Evolutionary conservation across 768 basidiomycete genomes (phyloP).

Genomic region (Hygrocybe coccinea): DNA sequence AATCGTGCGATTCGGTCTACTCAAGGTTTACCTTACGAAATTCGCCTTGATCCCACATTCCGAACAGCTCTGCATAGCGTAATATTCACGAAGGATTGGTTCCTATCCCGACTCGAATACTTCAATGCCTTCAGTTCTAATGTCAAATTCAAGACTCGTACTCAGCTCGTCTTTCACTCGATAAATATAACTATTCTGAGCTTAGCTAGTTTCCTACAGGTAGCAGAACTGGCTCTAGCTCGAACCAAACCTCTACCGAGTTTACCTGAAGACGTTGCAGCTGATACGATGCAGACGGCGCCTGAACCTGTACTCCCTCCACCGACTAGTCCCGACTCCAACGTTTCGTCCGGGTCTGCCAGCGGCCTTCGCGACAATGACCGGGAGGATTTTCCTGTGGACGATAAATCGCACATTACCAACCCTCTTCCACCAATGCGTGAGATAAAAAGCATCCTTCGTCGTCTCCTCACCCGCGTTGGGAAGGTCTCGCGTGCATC

Average conservation of each 20-base stretch:
- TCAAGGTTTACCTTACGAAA: background rate
- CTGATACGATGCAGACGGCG: background rate
- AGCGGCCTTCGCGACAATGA: background rate
- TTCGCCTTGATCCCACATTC: background rate
- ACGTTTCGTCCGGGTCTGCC: background rate
- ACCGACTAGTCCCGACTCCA: background rate
- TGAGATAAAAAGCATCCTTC: background rate
- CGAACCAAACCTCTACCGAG: background rate
- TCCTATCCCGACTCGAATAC: slow-evolving; percentile 10
- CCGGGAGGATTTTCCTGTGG: background rate
- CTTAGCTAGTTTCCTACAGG: slow-evolving; percentile 20
- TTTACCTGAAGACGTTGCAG: background rate
- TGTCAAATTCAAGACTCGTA: background rate
- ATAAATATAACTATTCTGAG: slow-evolving; percentile 30
- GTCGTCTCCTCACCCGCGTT: background rate
- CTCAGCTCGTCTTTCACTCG: slow-evolving; percentile 24
- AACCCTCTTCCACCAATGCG: background rate
- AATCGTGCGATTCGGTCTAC: background rate
- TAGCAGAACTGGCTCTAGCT: slow-evolving; percentile 24
- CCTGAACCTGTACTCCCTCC: background rate
- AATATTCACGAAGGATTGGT: slow-evolving; percentile 1
- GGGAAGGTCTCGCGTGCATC: background rate
- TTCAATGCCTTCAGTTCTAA: background rate
- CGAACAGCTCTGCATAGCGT: background rate
- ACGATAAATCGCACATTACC: background rate